phyloP scores from a whole-genome alignment of 345 rosid genomes.

The Arabidopsis arenosa region DNA sequence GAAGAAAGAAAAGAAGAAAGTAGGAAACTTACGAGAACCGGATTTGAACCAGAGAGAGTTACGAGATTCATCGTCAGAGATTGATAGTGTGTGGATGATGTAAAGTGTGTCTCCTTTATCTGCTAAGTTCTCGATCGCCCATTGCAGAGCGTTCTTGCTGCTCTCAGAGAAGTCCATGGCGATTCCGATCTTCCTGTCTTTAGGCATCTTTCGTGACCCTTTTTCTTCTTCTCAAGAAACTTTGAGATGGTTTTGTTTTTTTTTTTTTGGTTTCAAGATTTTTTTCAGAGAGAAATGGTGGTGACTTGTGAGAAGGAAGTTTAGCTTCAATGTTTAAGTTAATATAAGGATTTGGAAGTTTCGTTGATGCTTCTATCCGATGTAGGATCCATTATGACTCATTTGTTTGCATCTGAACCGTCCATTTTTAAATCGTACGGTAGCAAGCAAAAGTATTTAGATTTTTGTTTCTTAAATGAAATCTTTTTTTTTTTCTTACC shows the following conservation, averaged over 20 bases:
- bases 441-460: background rate
- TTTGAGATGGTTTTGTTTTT: background rate
- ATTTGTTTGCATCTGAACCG: slow-evolving; percentile 24
- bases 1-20: too few species aligned
- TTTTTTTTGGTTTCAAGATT: background rate
- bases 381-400: slow-evolving; percentile 24
- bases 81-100: slow-evolving; percentile 68
- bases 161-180: slow-evolving; percentile 94
- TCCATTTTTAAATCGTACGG: slow-evolving; percentile 11
- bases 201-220: slow-evolving; percentile 53
- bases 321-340: background rate
- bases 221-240: slow-evolving; percentile 1
- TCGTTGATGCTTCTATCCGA: slow-evolving; percentile 24
- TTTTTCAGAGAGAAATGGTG: slow-evolving; percentile 9
- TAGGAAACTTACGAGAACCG: slow-evolving; percentile 74
- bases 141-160: slow-evolving; percentile 88
- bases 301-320: slow-evolving; percentile 10
- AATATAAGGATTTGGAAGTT: slow-evolving; percentile 27
- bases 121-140: slow-evolving; percentile 85
- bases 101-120: slow-evolving; percentile 75
- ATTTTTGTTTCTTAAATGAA: slow-evolving; percentile 1
- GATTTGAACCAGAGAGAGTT: slow-evolving; percentile 55
- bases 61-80: slow-evolving; percentile 54
- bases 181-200: slow-evolving; percentile 73
- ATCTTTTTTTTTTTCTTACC: background rate